phyloP scores from a whole-genome alignment of 225 moss, liverwort and hornwort species.

The Marchantia paleacea region DNA sequence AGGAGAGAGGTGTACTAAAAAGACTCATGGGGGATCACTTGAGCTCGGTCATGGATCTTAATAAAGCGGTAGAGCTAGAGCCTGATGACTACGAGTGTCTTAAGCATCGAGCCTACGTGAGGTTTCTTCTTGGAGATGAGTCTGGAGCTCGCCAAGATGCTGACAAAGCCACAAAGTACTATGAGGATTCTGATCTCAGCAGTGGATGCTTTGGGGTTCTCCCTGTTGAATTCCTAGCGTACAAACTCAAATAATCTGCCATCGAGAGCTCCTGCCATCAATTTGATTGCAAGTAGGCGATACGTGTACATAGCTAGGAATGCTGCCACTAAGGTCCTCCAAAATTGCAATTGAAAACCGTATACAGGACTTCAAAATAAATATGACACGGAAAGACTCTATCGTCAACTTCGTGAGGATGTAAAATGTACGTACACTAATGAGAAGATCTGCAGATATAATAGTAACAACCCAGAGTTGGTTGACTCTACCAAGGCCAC shows the following conservation, averaged over 20 bases:
- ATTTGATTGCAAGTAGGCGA: too few relatives aligned
- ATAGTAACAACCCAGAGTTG: too few relatives aligned
- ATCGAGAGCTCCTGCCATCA: neutral
- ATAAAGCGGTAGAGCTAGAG: constrained; percentile 11
- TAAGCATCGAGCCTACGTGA: constrained; percentile 16
- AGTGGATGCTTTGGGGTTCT: constrained; percentile 1
- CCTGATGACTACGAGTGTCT: constrained; percentile 14
- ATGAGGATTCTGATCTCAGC: neutral
- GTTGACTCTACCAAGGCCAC: too few relatives aligned
- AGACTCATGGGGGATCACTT: constrained; percentile 5
- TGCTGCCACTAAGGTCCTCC: too few relatives aligned
- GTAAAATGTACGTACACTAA: too few relatives aligned
- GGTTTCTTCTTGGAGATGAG: neutral
- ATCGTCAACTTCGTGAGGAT: too few relatives aligned
- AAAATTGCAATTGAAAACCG: too few relatives aligned
- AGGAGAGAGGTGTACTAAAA: constrained; percentile 8
- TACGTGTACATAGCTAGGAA: too few relatives aligned
- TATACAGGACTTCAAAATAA: too few relatives aligned
- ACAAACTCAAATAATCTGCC: neutral
- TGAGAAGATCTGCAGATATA: too few relatives aligned
- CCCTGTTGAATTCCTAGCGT: neutral
- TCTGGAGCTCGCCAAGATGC: constrained; percentile 13
- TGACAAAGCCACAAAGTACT: neutral
- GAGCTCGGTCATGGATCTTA: neutral
- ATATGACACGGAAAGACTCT: too few relatives aligned